Evolutionary conservation across 169 alveolate genomes (phyloP), one percentile per base, ranked within the genome.

Genomic region (Eimeria tenella): DNA sequence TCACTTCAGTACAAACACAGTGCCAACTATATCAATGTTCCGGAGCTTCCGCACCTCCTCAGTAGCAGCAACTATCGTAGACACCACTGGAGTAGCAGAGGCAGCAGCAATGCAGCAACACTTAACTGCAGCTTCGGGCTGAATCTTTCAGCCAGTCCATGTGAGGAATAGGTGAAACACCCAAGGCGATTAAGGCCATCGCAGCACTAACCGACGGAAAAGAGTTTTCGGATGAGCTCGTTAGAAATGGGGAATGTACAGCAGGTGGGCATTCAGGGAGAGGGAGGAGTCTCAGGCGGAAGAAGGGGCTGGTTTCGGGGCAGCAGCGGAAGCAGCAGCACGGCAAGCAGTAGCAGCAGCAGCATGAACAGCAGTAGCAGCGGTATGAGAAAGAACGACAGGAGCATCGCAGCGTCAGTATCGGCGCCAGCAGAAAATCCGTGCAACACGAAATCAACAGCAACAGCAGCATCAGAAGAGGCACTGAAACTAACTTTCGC

Each of bases 81-180:
- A 10, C 11, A 58, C 19, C 11, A 17, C 68, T 10, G 70, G 23
- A 60, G 17, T 9, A 60, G 19, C 70, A 60, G 70, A 15, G n/a
- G 70, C 70, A 60, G 70, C 70, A 60, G 70, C 70, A 60, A 58
- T 31, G 70, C 70, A 60, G 70, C 70, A 9, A n/a, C 70, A 60
- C 5, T 15, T n/a, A n/a, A n/a, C 70, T 15, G 70, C 15, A 15
- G 70, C 15, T 15, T 9, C 15, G 70, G 23, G 7, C n/a, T 60
- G 70, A 60, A n/a, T 15, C 5, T n/a, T 4, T 15, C 70, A 9
- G 70, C 70, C 17, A 15, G 70, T 60, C n/a, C 42, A 31, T 31
- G 42, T 31, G 42, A 31, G 42, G 42, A 31, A 31, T 31, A 31
- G 42, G 42, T 31, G 42, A 31, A 31, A 31, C 42, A 31, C 2